Base-by-base conservation (phyloP, 805 yeast genomes). In the Sugiyamaella marilandica region DNA sequence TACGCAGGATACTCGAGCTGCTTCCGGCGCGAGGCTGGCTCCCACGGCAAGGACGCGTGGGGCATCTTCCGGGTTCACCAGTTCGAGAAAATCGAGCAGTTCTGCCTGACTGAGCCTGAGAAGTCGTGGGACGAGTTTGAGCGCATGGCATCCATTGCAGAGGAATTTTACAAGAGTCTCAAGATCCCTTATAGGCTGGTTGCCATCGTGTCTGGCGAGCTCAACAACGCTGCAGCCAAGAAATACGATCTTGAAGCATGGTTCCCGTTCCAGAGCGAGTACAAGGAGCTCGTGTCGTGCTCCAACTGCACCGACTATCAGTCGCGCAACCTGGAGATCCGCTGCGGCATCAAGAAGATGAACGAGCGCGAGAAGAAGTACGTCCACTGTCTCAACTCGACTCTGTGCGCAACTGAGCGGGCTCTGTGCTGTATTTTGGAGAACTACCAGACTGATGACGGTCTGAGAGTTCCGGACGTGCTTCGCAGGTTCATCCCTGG, bases 11-110 rank as follows among this genome's bases (percentile, higher is more conserved):
- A 86, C 78, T 90, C 97, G 35, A 87, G 97, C 45, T 94, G 99
- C 83, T 94, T 94, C 84, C 85, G 99, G 75, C 87, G 99, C 77
- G 99, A 94, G 77, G 99, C 99, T 54, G 99, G 99, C 62, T 85
- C 97, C 60, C 98, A 92, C 67, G 99, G 99, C 72, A 92, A 92
- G 72, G 99, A 94, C 68, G 99, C 99, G 47, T 94, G 99, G 99
- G 99, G 99, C 75, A 90, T 94, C 61, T 94, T 94, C 84, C 86
- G 99, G 76, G 98, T 94, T 55, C 99, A 94, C 70, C 95, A 95
- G 57, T 94, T 94, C 68, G 99, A 94, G 77, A 94, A 94, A 76
- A 89, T 94, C 66, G 99, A 94, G 77, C 99, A 94, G 75, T 94
- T 94, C 69, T 84, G 86, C 63, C 71, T 94, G 64, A 85, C 98